Base-by-base conservation (phyloP, 768 basidiomycete genomes). In the Kwoniella europaea region DNA sequence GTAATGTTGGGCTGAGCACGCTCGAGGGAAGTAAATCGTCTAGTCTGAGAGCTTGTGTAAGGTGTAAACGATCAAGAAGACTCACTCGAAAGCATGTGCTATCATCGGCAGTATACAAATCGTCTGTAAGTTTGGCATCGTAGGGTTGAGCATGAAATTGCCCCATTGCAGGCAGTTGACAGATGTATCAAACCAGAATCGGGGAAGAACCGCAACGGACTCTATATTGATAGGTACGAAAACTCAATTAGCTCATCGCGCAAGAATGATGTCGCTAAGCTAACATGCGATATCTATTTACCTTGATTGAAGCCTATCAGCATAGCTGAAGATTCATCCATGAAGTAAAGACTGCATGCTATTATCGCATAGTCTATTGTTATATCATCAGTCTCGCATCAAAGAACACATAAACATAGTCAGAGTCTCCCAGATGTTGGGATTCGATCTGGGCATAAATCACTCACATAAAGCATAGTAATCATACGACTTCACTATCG, bases 71-170 rank as follows among this genome's bases (percentile, higher is more conserved):
- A 50, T 50, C 46, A 18, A 18, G 13, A 50, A 27, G 43, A 63
- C 71, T 54, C 41, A 72, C 71, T 72, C 71, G 57, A 72, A 72
- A n/a, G 71, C 71, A 29, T 72, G 71, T 15, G 71, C 71, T 35
- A 72, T 65, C 22, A 65, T 72, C 10, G 71, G 71, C 12, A 72
- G 67, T 27, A 72, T 68, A 41, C 71, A 72, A 35, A 72, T 72
- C 9, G 71, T 54, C 56, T 72, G 71, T 9, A 72, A 57, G 20
- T 68, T 46, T 9, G 67, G 71, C 10, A 72, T 27, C 4, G 66
- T 72, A 18, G 71, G 71, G 35, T 56, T 46, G 43, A 42, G 44
- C 71, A 72, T 65, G 62, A 68, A 72, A n/a, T 61, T 65, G 42
- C 29, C n/a, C 12, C 68, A 56, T 53, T 69, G 71, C 3, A 72